phyloP scores from a whole-genome alignment of 176 grass and related monocot species.

The Carex scoparia region DNA sequence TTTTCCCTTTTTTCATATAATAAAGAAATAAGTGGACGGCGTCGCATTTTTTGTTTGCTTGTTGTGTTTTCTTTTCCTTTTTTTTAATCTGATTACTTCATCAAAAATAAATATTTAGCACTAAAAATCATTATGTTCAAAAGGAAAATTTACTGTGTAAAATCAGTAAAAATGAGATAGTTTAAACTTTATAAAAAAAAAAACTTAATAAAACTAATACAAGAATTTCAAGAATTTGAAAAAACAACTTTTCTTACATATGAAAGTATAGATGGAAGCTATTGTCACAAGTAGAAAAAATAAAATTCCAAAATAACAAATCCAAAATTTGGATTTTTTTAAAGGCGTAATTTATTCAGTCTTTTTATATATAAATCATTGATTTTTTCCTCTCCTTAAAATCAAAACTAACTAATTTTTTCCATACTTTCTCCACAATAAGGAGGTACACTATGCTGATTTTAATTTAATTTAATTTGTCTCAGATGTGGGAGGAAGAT shows the following conservation, averaged over 20 bases:
- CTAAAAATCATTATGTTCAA: not conserved
- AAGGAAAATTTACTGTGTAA: not conserved
- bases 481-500: conserved; percentile 24
- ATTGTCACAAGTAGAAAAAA: too few relatives aligned
- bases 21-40: not conserved
- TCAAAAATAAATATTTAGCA: not conserved
- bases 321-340: conserved; percentile 25
- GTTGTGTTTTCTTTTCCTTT: too few relatives aligned
- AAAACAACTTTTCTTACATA: not conserved
- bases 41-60: not conserved
- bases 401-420: not conserved
- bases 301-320: too few relatives aligned
- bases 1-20: not conserved
- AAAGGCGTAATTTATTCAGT: conserved; percentile 17
- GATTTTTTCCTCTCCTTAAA: not conserved
- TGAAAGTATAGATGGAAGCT: conserved; percentile 3
- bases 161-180: not conserved
- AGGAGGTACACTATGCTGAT: not conserved
- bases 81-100: not conserved
- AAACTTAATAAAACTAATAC: too few relatives aligned
- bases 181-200: too few relatives aligned
- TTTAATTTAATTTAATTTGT: not conserved
- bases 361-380: not conserved
- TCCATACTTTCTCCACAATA: not conserved
- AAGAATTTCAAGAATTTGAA: too few relatives aligned